Evolutionary conservation across 2,329 filamentous ascomycete species (phyloP).

Genomic region (Tetracladium maxilliforme): DNA sequence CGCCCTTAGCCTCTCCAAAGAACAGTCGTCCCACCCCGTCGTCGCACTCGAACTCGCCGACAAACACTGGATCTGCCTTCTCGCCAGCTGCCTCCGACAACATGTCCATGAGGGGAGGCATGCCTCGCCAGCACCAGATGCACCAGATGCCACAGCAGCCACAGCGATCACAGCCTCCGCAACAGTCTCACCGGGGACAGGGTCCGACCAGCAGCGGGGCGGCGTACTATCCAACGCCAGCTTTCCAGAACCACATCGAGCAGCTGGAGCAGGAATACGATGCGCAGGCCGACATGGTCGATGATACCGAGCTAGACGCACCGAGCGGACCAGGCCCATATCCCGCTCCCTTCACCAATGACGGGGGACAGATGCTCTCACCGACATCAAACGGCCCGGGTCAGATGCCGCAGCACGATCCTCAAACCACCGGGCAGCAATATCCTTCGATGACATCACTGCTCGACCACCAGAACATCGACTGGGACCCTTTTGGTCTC

Average conservation of each 20-base stretch:
- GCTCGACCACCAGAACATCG: conserved; percentile 72
- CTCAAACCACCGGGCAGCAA: conserved; percentile 12
- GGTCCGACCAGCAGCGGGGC: too few species aligned
- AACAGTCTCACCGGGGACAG: conserved; percentile 10
- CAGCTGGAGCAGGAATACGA: conserved; percentile 98
- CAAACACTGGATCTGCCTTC: too few species aligned
- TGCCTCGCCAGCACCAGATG: conserved; percentile 42
- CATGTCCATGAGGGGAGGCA: conserved; percentile 42
- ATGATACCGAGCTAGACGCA: conserved; percentile 60
- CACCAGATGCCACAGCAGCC: conserved; percentile 32
- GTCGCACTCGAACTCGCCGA: too few species aligned
- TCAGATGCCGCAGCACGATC: conserved; percentile 9
- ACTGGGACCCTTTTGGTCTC: conserved; percentile 86
- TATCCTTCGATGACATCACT: conserved; percentile 21
- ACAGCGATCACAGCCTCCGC: conserved; percentile 27
- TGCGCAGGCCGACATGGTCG: conserved; percentile 75
- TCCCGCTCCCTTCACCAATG: conserved; percentile 39
- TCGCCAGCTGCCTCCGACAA: conserved; percentile 48
- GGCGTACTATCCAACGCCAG: conserved; percentile 67
- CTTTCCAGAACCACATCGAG: conserved; percentile 88
- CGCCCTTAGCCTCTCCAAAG: too few species aligned
- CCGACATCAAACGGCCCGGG: conserved; percentile 14
- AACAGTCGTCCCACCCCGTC: conserved; percentile 69
- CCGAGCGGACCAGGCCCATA: conserved; percentile 56
- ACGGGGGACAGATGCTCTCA: too few species aligned